These are phyloP conservation scores for Leptographium radiaticola DNA, from an alignment of 2,329 filamentous ascomycete genomes.

Conservation along the genomic window DNA sequence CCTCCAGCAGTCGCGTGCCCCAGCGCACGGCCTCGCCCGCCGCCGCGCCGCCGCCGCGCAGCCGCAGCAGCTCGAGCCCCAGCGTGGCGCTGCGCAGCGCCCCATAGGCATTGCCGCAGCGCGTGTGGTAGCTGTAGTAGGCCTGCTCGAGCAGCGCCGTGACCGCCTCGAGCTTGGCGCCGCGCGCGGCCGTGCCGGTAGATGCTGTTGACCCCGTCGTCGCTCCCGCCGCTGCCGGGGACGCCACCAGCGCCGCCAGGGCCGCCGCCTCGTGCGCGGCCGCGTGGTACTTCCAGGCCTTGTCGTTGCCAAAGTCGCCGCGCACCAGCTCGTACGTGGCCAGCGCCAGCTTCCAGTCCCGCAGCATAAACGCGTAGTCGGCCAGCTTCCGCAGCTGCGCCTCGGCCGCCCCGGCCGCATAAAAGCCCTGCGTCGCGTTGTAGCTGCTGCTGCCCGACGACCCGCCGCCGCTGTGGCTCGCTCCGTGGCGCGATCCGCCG, in stretches of 20 bases:
- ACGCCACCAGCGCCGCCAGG: slow-evolving; percentile 66
- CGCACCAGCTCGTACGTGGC: slow-evolving; percentile 85
- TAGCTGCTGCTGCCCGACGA: slow-evolving; percentile 40
- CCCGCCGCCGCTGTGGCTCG: slow-evolving; percentile 29
- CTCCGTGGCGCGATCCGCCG: slow-evolving; percentile 42
- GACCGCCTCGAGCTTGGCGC: slow-evolving; percentile 58
- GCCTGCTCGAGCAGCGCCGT: slow-evolving; percentile 83
- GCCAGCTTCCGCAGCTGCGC: slow-evolving; percentile 86
- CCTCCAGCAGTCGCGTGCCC: slow-evolving; percentile 67
- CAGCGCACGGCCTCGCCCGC: slow-evolving; percentile 81
- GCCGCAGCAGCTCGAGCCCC: slow-evolving; percentile 65
- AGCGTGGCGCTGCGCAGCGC: slow-evolving; percentile 67
- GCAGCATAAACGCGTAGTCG: slow-evolving; percentile 92
- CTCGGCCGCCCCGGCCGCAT: slow-evolving; percentile 71
- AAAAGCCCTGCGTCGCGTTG: slow-evolving; percentile 73
- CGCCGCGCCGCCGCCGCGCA: slow-evolving; percentile 65
- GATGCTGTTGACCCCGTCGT: slow-evolving; percentile 31
- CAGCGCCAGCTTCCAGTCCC: slow-evolving; percentile 87
- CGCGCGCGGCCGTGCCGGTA: too few relatives aligned
- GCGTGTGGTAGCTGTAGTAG: slow-evolving; percentile 81
- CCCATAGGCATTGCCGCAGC: slow-evolving; percentile 67
- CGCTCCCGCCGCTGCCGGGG: slow-evolving; percentile 54
- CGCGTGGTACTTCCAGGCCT: slow-evolving; percentile 92
- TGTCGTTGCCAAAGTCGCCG: slow-evolving; percentile 84
- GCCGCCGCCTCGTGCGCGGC: slow-evolving; percentile 93